Base-by-base conservation (phyloP, 2,329 filamentous ascomycete genomes). In the Xylariaceae sp. region DNA sequence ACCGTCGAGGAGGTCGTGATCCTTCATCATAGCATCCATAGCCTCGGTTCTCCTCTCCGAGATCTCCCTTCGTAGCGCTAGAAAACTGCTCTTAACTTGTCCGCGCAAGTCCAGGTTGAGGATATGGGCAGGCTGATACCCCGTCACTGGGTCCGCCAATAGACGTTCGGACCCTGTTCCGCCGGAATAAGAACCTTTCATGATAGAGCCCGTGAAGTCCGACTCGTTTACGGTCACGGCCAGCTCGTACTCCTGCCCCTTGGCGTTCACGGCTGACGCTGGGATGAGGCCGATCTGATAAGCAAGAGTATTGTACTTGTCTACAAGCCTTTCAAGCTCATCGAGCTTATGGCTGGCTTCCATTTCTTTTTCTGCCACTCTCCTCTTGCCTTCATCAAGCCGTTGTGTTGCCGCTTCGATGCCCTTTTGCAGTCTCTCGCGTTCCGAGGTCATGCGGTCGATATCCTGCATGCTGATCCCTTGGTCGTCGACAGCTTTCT, bases 381-480 rank as follows among this genome's bases (percentile, higher is more conserved):
- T 88, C 64, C 85, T 88, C 78, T 96, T 96, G 7, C 89, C 84
- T 61, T 98, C 95, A 55, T 97, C 93, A 0, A 97, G 80, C 49
- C 91, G 84, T 52, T 85, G 81, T 5, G 86, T 82, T 0, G 91
- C 90, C 2, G 87, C 84, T 67, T 96, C 92, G 40, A 96, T 88
- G 37, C 88, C 90, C 67, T 89, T 93, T 64, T 96, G 91, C n/a
- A 99, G 83, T 43, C 95, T 87, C 69, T 99, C 95, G 50, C 93
- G 88, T 74, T 99, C 95, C 31, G 91, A 88, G 66, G 92, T 96
- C 94, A 99, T 97, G 74, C 95, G 92, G 82, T 99, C 95, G 71
- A 99, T 98, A 82, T 99, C 95, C 76, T 95, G 90, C 76, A 97
- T 96, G 69, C 92, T 96, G 72, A 99, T 93, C 2, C 95, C 95